phyloP scores from a whole-genome alignment of 192 early-diverging fungal genomes.

The Mortierella hygrophila region DNA sequence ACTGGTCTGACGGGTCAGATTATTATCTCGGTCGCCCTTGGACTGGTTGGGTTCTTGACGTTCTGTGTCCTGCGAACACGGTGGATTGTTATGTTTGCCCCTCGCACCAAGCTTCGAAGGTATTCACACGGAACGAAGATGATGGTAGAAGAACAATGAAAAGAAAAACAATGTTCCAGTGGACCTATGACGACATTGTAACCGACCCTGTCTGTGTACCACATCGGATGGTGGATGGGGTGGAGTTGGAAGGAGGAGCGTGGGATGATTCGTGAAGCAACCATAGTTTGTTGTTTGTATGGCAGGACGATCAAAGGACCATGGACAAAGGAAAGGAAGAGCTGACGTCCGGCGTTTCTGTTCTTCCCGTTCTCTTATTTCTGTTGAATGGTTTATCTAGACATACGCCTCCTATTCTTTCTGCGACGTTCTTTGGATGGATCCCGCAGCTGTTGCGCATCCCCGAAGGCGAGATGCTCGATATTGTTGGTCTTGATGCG shows the following conservation, averaged over 20 bases:
- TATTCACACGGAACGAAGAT: background rate
- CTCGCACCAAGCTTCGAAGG: conserved; percentile 53
- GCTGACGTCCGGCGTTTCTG: background rate
- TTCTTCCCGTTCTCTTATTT: conserved; percentile 1
- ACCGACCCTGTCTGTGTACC: background rate
- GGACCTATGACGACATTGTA: background rate
- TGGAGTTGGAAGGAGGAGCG: background rate
- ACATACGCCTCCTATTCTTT: conserved; percentile 59
- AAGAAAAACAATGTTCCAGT: background rate
- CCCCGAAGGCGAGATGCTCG: conserved; percentile 58
- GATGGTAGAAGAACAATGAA: background rate
- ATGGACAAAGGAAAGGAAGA: background rate
- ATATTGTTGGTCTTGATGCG: conserved; percentile 69
- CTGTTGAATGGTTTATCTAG: conserved; percentile 26
- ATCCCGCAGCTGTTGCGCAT: conserved; percentile 61
- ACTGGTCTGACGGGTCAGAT: conserved; percentile 52
- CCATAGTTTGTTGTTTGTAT: background rate
- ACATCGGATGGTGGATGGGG: background rate
- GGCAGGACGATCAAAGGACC: background rate
- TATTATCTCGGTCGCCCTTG: conserved; percentile 27
- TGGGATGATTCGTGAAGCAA: background rate
- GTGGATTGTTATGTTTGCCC: conserved; percentile 58
- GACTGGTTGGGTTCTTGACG: conserved; percentile 35
- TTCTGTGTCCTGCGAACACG: conserved; percentile 56
- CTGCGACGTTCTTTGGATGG: conserved; percentile 67